Conservation (phyloP, 1,139 yeast species). For the Yamadazyma diddensiae region DNA sequence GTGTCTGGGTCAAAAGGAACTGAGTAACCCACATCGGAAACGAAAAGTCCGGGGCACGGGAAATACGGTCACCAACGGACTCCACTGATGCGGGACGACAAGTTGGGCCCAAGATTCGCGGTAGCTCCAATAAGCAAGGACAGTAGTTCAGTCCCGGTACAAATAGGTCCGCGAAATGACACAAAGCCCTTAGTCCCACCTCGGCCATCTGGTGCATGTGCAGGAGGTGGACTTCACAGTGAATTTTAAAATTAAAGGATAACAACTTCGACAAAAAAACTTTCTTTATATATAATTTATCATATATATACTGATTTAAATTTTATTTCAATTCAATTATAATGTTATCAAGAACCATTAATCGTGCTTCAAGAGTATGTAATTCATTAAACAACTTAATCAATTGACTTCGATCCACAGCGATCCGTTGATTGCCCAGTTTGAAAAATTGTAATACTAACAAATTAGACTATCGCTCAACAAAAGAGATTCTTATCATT, state of each 20-base stretch:
- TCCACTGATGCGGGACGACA: too few relatives aligned
- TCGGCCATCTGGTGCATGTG: slow-evolving; percentile 6
- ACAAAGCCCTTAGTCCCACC: slow-evolving; percentile 6
- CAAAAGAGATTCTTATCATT: slow-evolving; percentile 75
- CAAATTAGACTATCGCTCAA: slow-evolving; percentile 18
- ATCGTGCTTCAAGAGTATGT: slow-evolving; percentile 48
- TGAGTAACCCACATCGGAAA: too few relatives aligned
- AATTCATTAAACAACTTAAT: neutral
- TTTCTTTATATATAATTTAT: slow-evolving; percentile 1
- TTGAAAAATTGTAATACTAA: slow-evolving; percentile 7
- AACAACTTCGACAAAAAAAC: slow-evolving; percentile 5
- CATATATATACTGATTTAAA: slow-evolving; percentile 6
- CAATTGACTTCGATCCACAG: slow-evolving; percentile 6
- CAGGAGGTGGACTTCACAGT: slow-evolving; percentile 1
- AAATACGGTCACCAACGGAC: too few relatives aligned
- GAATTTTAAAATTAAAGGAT: slow-evolving; percentile 3
- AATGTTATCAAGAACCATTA: slow-evolving; percentile 23
- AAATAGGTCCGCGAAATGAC: slow-evolving; percentile 7
- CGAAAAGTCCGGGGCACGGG: too few relatives aligned
- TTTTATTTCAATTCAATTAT: slow-evolving; percentile 3
- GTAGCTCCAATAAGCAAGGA: too few relatives aligned
- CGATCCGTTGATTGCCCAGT: slow-evolving; percentile 2
- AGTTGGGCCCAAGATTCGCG: too few relatives aligned
- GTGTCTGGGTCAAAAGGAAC: too few relatives aligned
- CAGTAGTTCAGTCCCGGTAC: slow-evolving; percentile 11